phyloP scores from a whole-genome alignment of 257 asterid species.

The Leptodermis oblonga region DNA sequence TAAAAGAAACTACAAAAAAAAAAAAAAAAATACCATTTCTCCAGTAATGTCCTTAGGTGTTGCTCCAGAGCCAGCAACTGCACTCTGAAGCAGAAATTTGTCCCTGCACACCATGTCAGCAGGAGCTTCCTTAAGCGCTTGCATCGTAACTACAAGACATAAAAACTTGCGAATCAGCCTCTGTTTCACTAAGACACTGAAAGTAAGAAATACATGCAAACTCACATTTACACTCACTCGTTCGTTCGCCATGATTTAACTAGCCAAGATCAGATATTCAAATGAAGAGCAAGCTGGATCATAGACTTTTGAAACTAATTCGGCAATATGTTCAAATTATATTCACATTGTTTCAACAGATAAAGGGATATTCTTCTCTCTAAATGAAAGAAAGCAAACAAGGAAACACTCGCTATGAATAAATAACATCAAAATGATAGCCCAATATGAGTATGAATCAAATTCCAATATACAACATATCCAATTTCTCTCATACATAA shows the following conservation, averaged over 20 bases:
- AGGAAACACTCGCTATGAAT: background rate
- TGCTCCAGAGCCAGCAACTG: constrained; percentile 43
- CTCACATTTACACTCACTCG: background rate
- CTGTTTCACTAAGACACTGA: background rate
- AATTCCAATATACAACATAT: background rate
- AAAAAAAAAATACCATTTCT: constrained; percentile 51
- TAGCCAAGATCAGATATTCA: background rate
- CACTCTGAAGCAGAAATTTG: constrained; percentile 85
- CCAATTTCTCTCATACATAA: constrained; percentile 6
- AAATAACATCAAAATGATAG: background rate
- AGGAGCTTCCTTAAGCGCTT: constrained; percentile 84
- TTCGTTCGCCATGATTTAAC: background rate
- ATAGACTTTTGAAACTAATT: background rate
- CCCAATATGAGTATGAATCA: background rate
- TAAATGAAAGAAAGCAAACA: background rate
- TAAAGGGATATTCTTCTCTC: background rate
- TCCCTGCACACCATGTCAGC: constrained; percentile 81
- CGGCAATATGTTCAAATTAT: background rate
- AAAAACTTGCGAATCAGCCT: constrained; percentile 1
- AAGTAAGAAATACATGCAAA: background rate
- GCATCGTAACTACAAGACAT: constrained; percentile 43
- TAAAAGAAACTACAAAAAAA: background rate
- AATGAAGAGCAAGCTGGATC: background rate
- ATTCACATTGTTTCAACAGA: constrained; percentile 20
- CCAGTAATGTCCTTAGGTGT: constrained; percentile 50